Base-by-base conservation (phyloP, 192 early-diverging fungal species). In the Linnemannia zychae region DNA sequence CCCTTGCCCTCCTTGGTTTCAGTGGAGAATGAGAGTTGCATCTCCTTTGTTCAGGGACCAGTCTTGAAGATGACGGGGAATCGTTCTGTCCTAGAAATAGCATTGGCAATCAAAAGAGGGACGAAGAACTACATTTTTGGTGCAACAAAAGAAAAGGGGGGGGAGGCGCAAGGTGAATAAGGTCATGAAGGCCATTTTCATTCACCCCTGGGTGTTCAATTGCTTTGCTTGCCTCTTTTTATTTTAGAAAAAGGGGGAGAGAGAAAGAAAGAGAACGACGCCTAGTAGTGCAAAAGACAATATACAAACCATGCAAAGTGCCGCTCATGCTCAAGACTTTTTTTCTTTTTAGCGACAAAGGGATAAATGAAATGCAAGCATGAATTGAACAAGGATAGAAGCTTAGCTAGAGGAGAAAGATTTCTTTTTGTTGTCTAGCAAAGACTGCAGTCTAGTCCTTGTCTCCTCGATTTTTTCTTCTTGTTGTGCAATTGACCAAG, bases 111-210 rank as follows among this genome's bases (percentile, higher is more conserved):
- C 2, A 24, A 31, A 63, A 28, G 28, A 31, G 28, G 57, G 57
- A 11, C 31, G 57, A 33, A 28, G 57, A 63, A 31, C n/a, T 28
- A 63, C 57, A 63, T 63, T 63, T 63, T 63, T 63, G 57, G 24
- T 28, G 28, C 9, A 31, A 12, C 22, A 11, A 15, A 63, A 63
- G 57, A 63, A 63, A 63, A 28, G 28, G 9, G 24, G 12, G 22
- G 22, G 24, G 12, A 63, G 28, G 28, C 24, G 57, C 57, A 3
- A 63, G 11, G 57, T 28, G 12, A 63, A 31, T 63, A 63, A 63
- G 57, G 57, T 63, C 57, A 63, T 63, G 24, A 63, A 31, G 28
- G 57, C 15, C 57, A 63, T 63, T 63, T 57, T 63, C 57, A 63
- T 31, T 63, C 28, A 63, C 57, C 57, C 53, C 57, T 63, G 57